A percentile compares a stretch with the other conserved stretches of the same genome.
Evolutionary conservation across 768 basidiomycete species (phyloP).

Genomic region (Tulasnella calospora): DNA sequence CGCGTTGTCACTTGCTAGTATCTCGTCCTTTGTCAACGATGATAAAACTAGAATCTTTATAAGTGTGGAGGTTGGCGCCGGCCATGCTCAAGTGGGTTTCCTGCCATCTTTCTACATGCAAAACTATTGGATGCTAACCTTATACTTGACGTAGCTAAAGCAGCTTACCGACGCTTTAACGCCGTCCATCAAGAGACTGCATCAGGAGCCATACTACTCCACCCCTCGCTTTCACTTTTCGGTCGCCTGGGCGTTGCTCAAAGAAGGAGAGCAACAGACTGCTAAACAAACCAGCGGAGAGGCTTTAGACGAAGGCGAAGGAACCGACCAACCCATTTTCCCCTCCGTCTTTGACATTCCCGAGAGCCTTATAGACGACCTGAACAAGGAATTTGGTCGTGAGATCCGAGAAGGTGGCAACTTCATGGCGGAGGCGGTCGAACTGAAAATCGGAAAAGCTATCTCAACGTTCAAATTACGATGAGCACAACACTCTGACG

Average conservation of each 20-base stretch:
- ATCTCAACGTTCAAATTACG: conserved; percentile 45
- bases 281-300: neutral
- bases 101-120: neutral
- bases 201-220: conserved; percentile 74
- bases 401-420: conserved; percentile 45
- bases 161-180: conserved; percentile 52
- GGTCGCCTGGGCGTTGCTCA: conserved; percentile 78
- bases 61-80: conserved; percentile 75
- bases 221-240: conserved; percentile 84
- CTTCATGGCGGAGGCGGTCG: conserved; percentile 53
- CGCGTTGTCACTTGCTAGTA: conserved; percentile 61
- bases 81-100: conserved; percentile 61
- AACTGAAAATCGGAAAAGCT: conserved; percentile 68
- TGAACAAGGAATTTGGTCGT: conserved; percentile 49
- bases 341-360: conserved; percentile 53
- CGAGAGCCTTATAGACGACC: conserved; percentile 41
- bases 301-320: conserved; percentile 8
- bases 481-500: neutral
- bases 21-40: conserved; percentile 71
- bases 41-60: conserved; percentile 78
- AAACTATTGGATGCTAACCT: neutral
- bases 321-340: conserved; percentile 35
- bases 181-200: conserved; percentile 54
- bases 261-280: conserved; percentile 29
- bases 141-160: conserved; percentile 48